Conservation (phyloP, 768 basidiomycete genomes). For the Agaricus subrufescens region DNA sequence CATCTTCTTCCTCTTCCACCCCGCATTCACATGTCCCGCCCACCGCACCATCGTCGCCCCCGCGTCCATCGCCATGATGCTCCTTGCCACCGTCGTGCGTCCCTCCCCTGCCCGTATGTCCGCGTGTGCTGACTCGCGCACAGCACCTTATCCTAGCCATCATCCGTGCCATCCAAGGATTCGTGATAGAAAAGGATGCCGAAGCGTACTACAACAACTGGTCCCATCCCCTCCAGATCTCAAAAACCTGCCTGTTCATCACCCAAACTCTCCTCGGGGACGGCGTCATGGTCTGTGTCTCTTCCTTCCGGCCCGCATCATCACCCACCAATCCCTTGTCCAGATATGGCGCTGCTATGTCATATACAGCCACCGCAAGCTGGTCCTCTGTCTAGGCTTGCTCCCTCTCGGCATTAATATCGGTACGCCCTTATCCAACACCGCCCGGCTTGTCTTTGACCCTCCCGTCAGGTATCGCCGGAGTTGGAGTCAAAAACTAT, state of each 20-base stretch:
- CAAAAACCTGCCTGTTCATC: slow-evolving; percentile 1
- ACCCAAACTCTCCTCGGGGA: slow-evolving; percentile 6
- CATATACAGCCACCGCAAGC: slow-evolving; percentile 1
- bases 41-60: not conserved
- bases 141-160: slow-evolving; percentile 2
- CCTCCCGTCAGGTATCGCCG: not conserved
- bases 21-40: not conserved
- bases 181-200: not conserved
- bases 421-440: not conserved
- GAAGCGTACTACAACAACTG: not conserved
- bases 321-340: not conserved
- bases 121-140: not conserved
- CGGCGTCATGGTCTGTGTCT: slow-evolving; percentile 1
- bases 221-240: not conserved
- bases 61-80: slow-evolving; percentile 1
- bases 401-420: not conserved
- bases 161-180: not conserved
- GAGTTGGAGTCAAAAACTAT: not conserved
- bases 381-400: not conserved
- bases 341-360: slow-evolving; percentile 7
- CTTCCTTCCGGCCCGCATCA: not conserved
- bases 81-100: not conserved
- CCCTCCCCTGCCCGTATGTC: not conserved
- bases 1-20: not conserved
- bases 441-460: not conserved